phyloP scores from a whole-genome alignment of 805 yeast species.

The Yarrowia porcina region DNA sequence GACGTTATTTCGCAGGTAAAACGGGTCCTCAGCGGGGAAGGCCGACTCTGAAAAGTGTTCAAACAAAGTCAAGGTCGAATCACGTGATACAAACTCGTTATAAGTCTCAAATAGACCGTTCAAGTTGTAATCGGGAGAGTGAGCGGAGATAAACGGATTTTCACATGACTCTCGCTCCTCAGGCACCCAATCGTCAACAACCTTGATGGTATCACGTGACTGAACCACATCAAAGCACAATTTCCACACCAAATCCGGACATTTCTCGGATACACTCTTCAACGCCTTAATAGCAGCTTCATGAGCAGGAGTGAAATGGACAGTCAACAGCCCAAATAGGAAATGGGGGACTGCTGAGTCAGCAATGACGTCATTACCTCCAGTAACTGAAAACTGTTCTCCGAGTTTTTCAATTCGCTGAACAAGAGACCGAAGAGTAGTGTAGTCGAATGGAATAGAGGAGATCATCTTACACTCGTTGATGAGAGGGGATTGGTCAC shows the following conservation, averaged over 20 bases:
- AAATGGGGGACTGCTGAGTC: constrained; percentile 46
- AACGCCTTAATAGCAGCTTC: constrained; percentile 63
- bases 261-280: constrained; percentile 45
- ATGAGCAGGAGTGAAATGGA: constrained; percentile 84
- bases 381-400: constrained; percentile 41
- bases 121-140: neutral
- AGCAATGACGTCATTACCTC: constrained; percentile 32
- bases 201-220: constrained; percentile 32
- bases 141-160: neutral
- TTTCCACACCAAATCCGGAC: constrained; percentile 54
- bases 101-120: neutral
- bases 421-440: constrained; percentile 70
- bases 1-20: constrained; percentile 47
- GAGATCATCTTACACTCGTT: constrained; percentile 49
- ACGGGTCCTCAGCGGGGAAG: constrained; percentile 4
- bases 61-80: neutral
- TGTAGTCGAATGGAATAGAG: constrained; percentile 64
- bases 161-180: neutral
- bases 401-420: constrained; percentile 63
- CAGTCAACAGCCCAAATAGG: constrained; percentile 67
- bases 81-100: neutral
- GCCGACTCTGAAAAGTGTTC: neutral
- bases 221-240: constrained; percentile 40
- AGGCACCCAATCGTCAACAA: constrained; percentile 28
- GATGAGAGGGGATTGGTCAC: constrained; percentile 25